Evolutionary conservation across 805 yeast genomes (phyloP).

Genomic region (Yarrowia sp.): DNA sequence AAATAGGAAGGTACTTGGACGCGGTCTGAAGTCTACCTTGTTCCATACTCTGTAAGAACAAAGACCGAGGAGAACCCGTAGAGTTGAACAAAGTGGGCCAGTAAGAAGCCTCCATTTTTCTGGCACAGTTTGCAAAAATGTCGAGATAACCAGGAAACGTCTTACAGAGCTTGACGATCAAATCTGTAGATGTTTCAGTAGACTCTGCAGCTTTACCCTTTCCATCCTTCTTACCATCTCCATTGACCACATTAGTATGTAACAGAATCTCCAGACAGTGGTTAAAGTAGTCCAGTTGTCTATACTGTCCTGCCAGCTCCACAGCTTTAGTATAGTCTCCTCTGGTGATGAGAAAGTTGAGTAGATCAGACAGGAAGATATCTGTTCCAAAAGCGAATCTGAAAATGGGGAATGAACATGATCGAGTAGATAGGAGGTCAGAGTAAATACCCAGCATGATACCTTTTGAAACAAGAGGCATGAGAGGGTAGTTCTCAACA

Average conservation of each 20-base stretch:
- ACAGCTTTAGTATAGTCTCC: slow-evolving; percentile 32
- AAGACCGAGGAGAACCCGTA: slow-evolving; percentile 40
- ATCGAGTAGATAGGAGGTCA: slow-evolving; percentile 41
- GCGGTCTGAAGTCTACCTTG: slow-evolving; percentile 43
- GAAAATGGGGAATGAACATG: slow-evolving; percentile 39
- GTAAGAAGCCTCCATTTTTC: slow-evolving; percentile 56
- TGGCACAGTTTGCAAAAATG: slow-evolving; percentile 48
- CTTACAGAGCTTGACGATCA: slow-evolving; percentile 36
- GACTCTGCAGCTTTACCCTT: neutral
- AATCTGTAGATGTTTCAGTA: slow-evolving; percentile 27
- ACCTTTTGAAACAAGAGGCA: slow-evolving; percentile 48
- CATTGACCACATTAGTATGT: slow-evolving; percentile 34
- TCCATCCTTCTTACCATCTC: neutral
- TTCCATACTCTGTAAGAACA: slow-evolving; percentile 41
- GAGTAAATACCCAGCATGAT: slow-evolving; percentile 51
- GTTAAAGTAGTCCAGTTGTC: slow-evolving; percentile 42
- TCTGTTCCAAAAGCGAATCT: slow-evolving; percentile 37
- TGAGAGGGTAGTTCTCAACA: slow-evolving; percentile 52
- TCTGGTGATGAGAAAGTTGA: slow-evolving; percentile 36
- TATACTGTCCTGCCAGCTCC: slow-evolving; percentile 36
- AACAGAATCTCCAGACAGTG: slow-evolving; percentile 45
- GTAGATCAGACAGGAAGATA: slow-evolving; percentile 38
- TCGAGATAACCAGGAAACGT: slow-evolving; percentile 42
- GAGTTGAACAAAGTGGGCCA: slow-evolving; percentile 47
- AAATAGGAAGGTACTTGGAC: slow-evolving; percentile 43